Base-by-base conservation (phyloP, 2,329 filamentous ascomycete species). In the Monilinia fructicola region DNA sequence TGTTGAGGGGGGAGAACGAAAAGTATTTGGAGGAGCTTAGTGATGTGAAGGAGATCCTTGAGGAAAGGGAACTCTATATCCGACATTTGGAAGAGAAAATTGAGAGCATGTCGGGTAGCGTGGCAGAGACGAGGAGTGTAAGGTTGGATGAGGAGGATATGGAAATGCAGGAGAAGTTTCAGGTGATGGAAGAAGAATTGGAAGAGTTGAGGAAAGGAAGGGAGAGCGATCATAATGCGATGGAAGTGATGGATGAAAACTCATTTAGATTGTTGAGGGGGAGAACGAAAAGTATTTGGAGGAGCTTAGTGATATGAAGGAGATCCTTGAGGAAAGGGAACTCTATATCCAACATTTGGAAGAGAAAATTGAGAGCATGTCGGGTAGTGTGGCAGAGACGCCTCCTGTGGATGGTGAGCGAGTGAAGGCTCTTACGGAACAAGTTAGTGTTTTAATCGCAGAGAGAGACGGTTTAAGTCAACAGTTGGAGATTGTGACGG, bases 401-500 rank as follows among this genome's bases (percentile, higher is more conserved):
- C 28, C 44, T 26, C 28, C 28, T 12, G 44, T n/a, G 31, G 44
- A 4, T 9, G 38, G 44, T 38, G n/a, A n/a, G 23, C 28, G 14
- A 12, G 11, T 7, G 26, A 2, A 21, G 44, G 21, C n/a, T 21
- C 28, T 52, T 6, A 38, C n/a, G 38, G 14, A 40, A 21, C 44
- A 61, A 61, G 16, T 50, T 40, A 4, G 26, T 50, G n/a, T 6
- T 4, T 38, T 61, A n/a, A 28, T 59, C 18, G 54, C 31, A 31
- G 44, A 65, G 14, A 35, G 42, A 28, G 31, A 50, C 35, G 54
- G 52, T 28, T 10, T 65, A 5, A 40, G 35, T 28, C 42, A 65
- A 1, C 63, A 65, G 26, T 35, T 65, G 54, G 54, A 59, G 3
- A 59, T 59, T 21, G 35, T 65, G 42, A 65, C 42, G 3, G 63